Percentiles rank a stretch among this genome's conserved stretches.
These are phyloP conservation scores for Betula pendula DNA, from an alignment of 306 rosid genomes.

Conservation along the genomic window DNA sequence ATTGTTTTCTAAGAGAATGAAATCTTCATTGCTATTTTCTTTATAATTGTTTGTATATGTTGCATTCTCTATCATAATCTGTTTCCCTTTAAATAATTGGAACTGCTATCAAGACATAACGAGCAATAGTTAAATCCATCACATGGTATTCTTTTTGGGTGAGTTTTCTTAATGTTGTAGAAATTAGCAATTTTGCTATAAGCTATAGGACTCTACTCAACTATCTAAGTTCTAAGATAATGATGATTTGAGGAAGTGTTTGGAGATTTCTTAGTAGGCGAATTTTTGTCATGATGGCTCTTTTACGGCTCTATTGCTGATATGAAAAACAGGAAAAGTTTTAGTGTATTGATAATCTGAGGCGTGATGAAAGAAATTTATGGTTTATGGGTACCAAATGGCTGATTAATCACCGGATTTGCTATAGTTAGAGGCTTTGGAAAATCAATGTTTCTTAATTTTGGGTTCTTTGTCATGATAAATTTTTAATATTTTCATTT, in stretches of 20 bases:
- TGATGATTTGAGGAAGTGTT: background rate
- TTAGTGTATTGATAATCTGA: background rate
- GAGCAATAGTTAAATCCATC: too few relatives aligned
- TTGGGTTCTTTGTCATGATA: background rate
- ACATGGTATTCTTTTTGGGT: background rate
- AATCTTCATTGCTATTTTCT: background rate
- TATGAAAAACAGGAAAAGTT: background rate
- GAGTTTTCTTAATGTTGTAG: background rate
- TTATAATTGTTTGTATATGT: too few relatives aligned
- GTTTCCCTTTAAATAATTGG: background rate
- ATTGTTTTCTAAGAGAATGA: background rate
- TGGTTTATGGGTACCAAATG: background rate
- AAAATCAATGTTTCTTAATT: background rate
- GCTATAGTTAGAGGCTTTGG: background rate
- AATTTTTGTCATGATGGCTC: background rate
- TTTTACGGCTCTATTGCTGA: background rate
- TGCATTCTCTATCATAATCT: background rate
- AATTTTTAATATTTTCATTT: too few relatives aligned
- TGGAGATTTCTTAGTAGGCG: background rate
- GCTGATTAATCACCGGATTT: background rate
- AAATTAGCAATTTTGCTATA: background rate
- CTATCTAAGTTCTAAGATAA: background rate
- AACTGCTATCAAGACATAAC: background rate
- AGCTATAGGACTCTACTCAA: background rate
- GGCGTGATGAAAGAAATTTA: background rate